Base-by-base conservation (phyloP, 2,329 filamentous ascomycete genomes). In the Diaporthe helianthi region DNA sequence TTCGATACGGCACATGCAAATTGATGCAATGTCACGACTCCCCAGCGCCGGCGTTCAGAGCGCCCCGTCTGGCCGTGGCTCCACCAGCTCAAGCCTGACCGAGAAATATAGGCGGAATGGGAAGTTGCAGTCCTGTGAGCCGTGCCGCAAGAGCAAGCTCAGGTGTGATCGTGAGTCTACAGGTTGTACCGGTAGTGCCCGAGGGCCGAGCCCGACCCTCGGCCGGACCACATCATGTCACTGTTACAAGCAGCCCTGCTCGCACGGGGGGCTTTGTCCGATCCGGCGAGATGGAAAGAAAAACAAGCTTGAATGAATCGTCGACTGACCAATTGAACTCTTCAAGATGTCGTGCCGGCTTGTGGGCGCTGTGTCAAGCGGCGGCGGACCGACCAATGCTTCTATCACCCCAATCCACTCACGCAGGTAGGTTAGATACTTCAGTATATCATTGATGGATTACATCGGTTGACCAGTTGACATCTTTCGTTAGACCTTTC, bases 61-160 rank as follows among this genome's bases (percentile, higher is more conserved):
- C 29, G 38, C 31, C 22, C 31, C 55, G 47, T 49, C 73, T 29
- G 71, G 72, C 29, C 73, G 71, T 33, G 71, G 69, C 38, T 29
- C 63, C 33, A 53, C 63, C 33, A 53, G 65, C 55, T 38, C 65
- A 22, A 58, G 66, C 60, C 65, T 78, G 47, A 78, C 76, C 15
- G 74, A 73, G 33, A 79, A 74, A 64, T 79, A 79, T 58, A 73
- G 78, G 52, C 76, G 78, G 24, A 79, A 79, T 69, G 77, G 78
- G 19, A 79, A 79, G 71, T 67, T 79, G 31, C 78, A 79, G 73
- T 79, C 76, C 29, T 78, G 76, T 44, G 76, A 78, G 70, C 75
- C 75, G 60, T 76, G 74, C 73, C 76, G 78, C 66, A 76, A 77
- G 71, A 78, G 76, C 64, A 80, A 80, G 70, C 73, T 79, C 41